Evolutionary conservation across 164 flowering plant genomes (phyloP).

Genomic region (Chimonanthus salicifolius): DNA sequence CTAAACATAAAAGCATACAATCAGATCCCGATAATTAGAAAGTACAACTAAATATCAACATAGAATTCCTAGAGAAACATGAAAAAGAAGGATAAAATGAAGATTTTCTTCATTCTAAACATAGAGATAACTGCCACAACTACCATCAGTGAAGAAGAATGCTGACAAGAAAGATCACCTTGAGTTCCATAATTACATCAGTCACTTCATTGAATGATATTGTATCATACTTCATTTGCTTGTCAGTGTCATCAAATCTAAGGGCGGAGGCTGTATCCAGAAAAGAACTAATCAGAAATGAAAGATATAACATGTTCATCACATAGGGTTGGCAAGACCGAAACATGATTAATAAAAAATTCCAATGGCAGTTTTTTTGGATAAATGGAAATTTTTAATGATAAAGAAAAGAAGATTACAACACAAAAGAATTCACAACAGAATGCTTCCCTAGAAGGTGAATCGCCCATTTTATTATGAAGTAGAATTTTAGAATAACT

Average conservation of each 20-base stretch:
- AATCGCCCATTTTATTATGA: too few relatives aligned
- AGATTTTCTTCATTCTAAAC: neutral
- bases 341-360: neutral
- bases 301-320: neutral
- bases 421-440: too few relatives aligned
- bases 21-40: neutral
- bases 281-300: neutral
- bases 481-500: too few relatives aligned
- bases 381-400: neutral
- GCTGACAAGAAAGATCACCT: slow-evolving; percentile 38
- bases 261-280: slow-evolving; percentile 70
- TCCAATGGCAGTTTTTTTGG: neutral
- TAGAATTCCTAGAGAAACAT: neutral
- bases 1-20: neutral
- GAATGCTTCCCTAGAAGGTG: too few relatives aligned
- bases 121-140: neutral
- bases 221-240: slow-evolving; percentile 55
- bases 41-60: neutral
- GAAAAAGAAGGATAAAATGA: neutral
- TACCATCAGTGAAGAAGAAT: neutral
- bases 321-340: neutral
- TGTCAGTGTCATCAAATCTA: slow-evolving; percentile 69
- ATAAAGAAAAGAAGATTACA: neutral
- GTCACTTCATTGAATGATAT: slow-evolving; percentile 67
- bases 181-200: slow-evolving; percentile 53